Evolutionary conservation across 1,284 basidiomycete genomes (phyloP).

Genomic region (Ceratobasidium papillatum): DNA sequence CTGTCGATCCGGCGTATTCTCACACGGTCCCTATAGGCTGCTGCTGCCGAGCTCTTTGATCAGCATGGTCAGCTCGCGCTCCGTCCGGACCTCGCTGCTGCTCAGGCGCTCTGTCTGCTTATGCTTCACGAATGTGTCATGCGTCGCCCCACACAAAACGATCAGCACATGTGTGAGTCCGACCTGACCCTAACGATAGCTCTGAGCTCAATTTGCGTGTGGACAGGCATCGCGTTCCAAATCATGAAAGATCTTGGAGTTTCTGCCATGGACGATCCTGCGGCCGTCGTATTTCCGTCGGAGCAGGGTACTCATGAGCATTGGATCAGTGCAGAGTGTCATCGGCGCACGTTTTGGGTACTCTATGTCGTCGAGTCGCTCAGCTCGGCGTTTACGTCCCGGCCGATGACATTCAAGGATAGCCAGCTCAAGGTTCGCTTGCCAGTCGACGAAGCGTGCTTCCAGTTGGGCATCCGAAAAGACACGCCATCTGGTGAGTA

Average conservation of each 20-base stretch:
- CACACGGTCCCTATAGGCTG: slow-evolving; percentile 14
- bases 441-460: slow-evolving; percentile 78
- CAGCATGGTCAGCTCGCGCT: slow-evolving; percentile 56
- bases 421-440: slow-evolving; percentile 69
- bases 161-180: slow-evolving; percentile 43
- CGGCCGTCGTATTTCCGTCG: slow-evolving; percentile 62
- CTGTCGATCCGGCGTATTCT: neutral
- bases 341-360: slow-evolving; percentile 82
- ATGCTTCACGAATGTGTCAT: slow-evolving; percentile 69
- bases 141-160: slow-evolving; percentile 50
- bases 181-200: neutral
- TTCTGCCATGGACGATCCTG: slow-evolving; percentile 64
- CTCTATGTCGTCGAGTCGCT: slow-evolving; percentile 61
- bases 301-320: slow-evolving; percentile 58
- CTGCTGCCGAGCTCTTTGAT: slow-evolving; percentile 58
- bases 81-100: slow-evolving; percentile 59
- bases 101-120: slow-evolving; percentile 75
- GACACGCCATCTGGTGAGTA: slow-evolving; percentile 34
- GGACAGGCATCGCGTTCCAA: slow-evolving; percentile 60
- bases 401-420: slow-evolving; percentile 59
- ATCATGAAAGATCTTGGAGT: slow-evolving; percentile 68
- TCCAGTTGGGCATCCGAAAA: slow-evolving; percentile 65
- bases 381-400: slow-evolving; percentile 61
- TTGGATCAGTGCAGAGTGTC: slow-evolving; percentile 47
- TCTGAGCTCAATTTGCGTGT: neutral